These are phyloP conservation scores for Rhizopus stolonifer DNA, from an alignment of 371 early-diverging fungal species.

Conservation along the genomic window DNA sequence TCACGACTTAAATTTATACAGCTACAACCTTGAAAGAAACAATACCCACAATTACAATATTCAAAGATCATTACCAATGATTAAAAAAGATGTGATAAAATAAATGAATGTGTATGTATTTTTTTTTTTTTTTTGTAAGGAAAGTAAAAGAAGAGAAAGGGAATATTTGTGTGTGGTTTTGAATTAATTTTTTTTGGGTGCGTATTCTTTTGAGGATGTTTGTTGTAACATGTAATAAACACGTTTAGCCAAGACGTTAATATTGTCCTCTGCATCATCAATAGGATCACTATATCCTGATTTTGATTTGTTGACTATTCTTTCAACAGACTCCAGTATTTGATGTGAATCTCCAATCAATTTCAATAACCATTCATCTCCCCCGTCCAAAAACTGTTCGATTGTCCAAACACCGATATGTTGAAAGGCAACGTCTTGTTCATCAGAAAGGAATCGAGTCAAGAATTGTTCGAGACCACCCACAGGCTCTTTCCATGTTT, in stretches of 20 bases:
- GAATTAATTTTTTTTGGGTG: constrained; percentile 1
- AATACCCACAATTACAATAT: too few species aligned
- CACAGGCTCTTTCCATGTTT: constrained; percentile 67
- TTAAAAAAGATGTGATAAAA: too few species aligned
- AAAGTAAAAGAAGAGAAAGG: background rate
- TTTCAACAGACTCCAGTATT: constrained; percentile 32
- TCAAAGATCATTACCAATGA: too few species aligned
- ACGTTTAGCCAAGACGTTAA: constrained; percentile 42
- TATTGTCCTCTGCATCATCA: constrained; percentile 46
- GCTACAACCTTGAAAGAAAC: too few species aligned
- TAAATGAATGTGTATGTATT: too few species aligned
- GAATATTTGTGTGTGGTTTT: background rate
- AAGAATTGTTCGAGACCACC: constrained; percentile 76
- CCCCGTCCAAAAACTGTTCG: constrained; percentile 77
- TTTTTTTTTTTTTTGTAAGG: too few species aligned
- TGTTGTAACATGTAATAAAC: constrained; percentile 30
- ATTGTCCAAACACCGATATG: constrained; percentile 92
- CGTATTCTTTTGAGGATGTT: background rate
- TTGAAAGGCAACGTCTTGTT: constrained; percentile 72
- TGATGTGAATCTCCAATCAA: constrained; percentile 32
- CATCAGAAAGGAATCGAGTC: constrained; percentile 66
- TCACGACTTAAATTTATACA: too few species aligned
- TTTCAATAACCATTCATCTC: constrained; percentile 34
- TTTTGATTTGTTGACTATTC: constrained; percentile 33
- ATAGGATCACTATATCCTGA: constrained; percentile 8